These are phyloP conservation scores for Alopecurus myosuroides DNA, from an alignment of 176 grass and related monocot genomes.

Conservation along the genomic window DNA sequence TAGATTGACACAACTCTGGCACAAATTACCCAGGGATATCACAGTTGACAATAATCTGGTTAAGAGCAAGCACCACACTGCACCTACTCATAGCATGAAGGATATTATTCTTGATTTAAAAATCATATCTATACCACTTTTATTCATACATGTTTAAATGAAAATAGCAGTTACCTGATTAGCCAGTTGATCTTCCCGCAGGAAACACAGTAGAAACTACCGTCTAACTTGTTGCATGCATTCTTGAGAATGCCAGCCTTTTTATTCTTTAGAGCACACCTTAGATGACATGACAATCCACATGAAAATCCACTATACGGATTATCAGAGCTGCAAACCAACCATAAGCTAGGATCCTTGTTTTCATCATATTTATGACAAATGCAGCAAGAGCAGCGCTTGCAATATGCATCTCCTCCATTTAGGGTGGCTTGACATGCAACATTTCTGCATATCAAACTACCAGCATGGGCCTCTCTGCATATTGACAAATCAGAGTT, in stretches of 20 bases:
- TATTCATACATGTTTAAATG: not conserved
- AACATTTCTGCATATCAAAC: constrained; percentile 62
- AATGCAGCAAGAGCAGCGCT: constrained; percentile 86
- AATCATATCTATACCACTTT: not conserved
- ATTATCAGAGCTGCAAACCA: constrained; percentile 84
- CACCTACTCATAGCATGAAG: not conserved
- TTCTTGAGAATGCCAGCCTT: constrained; percentile 59
- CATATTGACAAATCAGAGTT: constrained; percentile 16
- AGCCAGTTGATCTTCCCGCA: constrained; percentile 83
- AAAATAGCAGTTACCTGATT: constrained; percentile 55
- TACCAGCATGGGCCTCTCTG: constrained; percentile 35
- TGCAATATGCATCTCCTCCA: constrained; percentile 70
- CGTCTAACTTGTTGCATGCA: constrained; percentile 60
- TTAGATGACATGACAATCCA: constrained; percentile 76
- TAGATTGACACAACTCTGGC: not conserved
- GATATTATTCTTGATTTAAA: not conserved
- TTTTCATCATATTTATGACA: constrained; percentile 90
- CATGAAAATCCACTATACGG: constrained; percentile 60
- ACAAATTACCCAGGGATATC: not conserved
- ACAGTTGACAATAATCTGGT: not conserved
- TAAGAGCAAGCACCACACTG: not conserved
- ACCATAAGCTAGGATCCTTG: constrained; percentile 93
- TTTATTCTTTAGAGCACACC: constrained; percentile 85
- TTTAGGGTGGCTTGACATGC: constrained; percentile 65
- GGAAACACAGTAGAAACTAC: constrained; percentile 69